Evolutionary conservation across 2,329 filamentous ascomycete species (phyloP).

Genomic region (Byssoonygena ceratinophila): DNA sequence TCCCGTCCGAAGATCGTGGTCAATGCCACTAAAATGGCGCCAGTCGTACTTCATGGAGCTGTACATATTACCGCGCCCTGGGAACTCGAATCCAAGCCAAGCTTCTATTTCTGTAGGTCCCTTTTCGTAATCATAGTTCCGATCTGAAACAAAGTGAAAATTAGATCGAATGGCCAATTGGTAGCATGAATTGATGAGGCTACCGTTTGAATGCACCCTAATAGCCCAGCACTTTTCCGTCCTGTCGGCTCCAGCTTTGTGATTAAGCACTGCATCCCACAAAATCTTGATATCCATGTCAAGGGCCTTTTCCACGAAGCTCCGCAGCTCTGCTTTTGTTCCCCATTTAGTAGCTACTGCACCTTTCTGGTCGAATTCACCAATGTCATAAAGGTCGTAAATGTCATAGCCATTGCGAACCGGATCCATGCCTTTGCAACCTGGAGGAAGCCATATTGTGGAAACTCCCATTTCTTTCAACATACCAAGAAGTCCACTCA

Average conservation of each 20-base stretch:
- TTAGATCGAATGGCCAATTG: background rate
- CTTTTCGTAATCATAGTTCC: constrained; percentile 27
- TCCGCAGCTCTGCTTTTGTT: constrained; percentile 48
- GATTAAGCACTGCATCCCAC: constrained; percentile 63
- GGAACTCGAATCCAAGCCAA: constrained; percentile 59
- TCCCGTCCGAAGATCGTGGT: constrained; percentile 50
- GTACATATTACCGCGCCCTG: constrained; percentile 50
- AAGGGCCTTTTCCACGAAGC: constrained; percentile 43
- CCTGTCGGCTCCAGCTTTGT: constrained; percentile 58
- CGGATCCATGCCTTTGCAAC: constrained; percentile 54
- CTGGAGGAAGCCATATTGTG: constrained; percentile 59
- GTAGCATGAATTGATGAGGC: background rate
- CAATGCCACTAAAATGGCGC: constrained; percentile 58
- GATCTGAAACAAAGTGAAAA: background rate
- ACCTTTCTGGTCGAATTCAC: constrained; percentile 64
- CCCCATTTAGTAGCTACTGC: constrained; percentile 58
- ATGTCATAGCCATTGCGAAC: constrained; percentile 58
- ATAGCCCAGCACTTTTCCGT: constrained; percentile 53
- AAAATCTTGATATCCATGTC: constrained; percentile 48
- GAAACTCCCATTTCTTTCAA: constrained; percentile 52
- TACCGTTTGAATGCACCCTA: constrained; percentile 49
- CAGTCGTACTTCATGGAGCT: constrained; percentile 54
- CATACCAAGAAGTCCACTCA: constrained; percentile 42
- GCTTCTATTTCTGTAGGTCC: constrained; percentile 53
- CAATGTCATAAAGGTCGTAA: constrained; percentile 60